Percentiles rank a stretch among this genome's conserved stretches.
These are phyloP conservation scores for Chalciporus sp. DNA, from an alignment of 1,284 basidiomycete species.

Conservation along the genomic window DNA sequence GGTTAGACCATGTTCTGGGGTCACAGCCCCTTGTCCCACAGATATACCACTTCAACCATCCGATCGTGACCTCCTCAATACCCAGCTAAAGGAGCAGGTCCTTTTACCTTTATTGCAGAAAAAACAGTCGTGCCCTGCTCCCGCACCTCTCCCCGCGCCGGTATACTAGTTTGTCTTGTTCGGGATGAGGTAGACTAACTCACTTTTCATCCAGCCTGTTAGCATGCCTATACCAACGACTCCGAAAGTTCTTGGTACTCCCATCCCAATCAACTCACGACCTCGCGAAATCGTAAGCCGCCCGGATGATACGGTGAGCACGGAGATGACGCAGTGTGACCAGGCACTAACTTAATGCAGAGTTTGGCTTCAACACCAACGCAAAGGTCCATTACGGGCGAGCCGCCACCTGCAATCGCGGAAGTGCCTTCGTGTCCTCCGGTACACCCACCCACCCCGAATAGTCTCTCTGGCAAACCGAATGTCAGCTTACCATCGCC, in stretches of 20 bases:
- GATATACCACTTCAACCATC: neutral
- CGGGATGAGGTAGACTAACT: neutral
- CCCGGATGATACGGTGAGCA: slow-evolving; percentile 4
- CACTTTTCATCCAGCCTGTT: slow-evolving; percentile 8
- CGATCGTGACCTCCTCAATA: neutral
- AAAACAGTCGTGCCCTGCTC: neutral
- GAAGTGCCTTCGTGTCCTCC: slow-evolving; percentile 2
- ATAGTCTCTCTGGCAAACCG: neutral
- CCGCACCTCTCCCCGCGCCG: neutral
- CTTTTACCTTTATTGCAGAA: neutral
- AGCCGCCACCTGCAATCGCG: neutral
- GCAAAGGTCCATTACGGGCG: neutral
- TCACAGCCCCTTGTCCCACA: slow-evolving; percentile 4
- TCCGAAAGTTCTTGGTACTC: neutral
- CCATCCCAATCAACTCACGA: neutral
- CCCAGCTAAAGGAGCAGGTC: slow-evolving; percentile 10
- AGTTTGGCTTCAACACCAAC: slow-evolving; percentile 3
- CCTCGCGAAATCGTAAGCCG: neutral
- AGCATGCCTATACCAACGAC: neutral
- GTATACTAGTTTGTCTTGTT: neutral
- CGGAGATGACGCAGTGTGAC: neutral
- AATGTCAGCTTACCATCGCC: slow-evolving; percentile 13
- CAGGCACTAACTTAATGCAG: slow-evolving; percentile 8
- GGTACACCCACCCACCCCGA: neutral
- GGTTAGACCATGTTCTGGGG: slow-evolving; percentile 10